These are phyloP conservation scores for Trypanosoma avium DNA, from an alignment of 208 protist genomes.

Conservation along the genomic window DNA sequence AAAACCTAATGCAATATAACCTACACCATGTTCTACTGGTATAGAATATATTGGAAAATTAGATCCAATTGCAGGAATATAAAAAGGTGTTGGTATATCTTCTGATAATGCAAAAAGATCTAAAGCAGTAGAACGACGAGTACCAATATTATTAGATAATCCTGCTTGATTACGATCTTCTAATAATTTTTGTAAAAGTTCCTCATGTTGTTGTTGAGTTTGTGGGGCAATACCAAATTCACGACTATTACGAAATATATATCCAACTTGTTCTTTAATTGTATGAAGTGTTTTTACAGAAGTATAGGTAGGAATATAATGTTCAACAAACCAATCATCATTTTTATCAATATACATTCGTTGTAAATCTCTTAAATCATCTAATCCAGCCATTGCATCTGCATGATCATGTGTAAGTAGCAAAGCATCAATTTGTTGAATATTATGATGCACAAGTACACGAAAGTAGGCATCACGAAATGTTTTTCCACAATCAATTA, in stretches of 20 bases:
- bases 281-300: conserved; percentile 39
- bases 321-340: conserved; percentile 61
- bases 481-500: conserved; percentile 91
- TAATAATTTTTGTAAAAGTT: background rate
- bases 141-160: conserved; percentile 69
- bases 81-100: conserved; percentile 35
- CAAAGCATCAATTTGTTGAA: conserved; percentile 71
- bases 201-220: conserved; percentile 28
- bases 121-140: conserved; percentile 77
- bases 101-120: conserved; percentile 68
- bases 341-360: conserved; percentile 44
- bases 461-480: conserved; percentile 90
- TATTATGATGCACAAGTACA: conserved; percentile 59
- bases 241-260: conserved; percentile 80
- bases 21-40: conserved; percentile 72
- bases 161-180: conserved; percentile 12
- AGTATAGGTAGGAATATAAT: conserved; percentile 77
- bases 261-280: conserved; percentile 48
- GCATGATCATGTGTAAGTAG: conserved; percentile 88
- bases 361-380: conserved; percentile 91
- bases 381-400: conserved; percentile 80
- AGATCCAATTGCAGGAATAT: conserved; percentile 40
- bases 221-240: conserved; percentile 34
- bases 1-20: conserved; percentile 82
- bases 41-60: conserved; percentile 66